phyloP scores from a whole-genome alignment of 768 basidiomycete genomes.

The Phlebiopsis gigantea region DNA sequence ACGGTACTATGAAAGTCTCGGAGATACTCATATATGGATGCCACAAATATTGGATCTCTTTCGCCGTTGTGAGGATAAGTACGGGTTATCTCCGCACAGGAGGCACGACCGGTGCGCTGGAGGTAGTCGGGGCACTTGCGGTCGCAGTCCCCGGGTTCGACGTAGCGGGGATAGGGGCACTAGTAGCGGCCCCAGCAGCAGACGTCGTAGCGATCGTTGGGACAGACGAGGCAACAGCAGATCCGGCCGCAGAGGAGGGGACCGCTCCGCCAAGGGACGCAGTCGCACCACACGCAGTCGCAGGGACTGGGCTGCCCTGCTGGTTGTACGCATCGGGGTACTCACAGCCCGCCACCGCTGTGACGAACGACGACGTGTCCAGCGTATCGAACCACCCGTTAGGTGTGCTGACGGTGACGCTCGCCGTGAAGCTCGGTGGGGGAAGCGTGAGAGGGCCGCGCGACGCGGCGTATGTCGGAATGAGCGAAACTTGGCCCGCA shows the following conservation, averaged over 20 bases:
- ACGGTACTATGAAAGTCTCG: too few relatives aligned
- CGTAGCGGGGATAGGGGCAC: not conserved
- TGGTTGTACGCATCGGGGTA: slow-evolving; percentile 65
- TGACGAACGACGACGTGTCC: slow-evolving; percentile 47
- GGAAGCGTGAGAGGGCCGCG: slow-evolving; percentile 50
- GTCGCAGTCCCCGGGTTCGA: not conserved
- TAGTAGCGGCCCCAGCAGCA: not conserved
- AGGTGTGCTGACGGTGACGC: slow-evolving; percentile 35
- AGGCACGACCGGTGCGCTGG: not conserved
- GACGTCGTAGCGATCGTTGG: not conserved
- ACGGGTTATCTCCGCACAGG: not conserved
- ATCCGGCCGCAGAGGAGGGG: not conserved
- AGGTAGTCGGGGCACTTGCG: not conserved
- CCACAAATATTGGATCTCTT: too few relatives aligned
- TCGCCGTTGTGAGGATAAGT: too few relatives aligned
- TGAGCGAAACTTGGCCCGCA: slow-evolving; percentile 27
- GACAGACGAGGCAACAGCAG: not conserved
- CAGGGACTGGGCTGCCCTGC: slow-evolving; percentile 14
- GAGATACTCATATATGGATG: too few relatives aligned
- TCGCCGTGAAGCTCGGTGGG: slow-evolving; percentile 43
- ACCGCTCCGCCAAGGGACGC: not conserved
- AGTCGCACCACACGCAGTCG: slow-evolving; percentile 15
- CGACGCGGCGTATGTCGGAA: slow-evolving; percentile 64
- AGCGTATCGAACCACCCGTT: slow-evolving; percentile 51
- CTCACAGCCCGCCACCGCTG: slow-evolving; percentile 52